Conservation (phyloP, 1,284 basidiomycete species). For the Meira nashicola region DNA sequence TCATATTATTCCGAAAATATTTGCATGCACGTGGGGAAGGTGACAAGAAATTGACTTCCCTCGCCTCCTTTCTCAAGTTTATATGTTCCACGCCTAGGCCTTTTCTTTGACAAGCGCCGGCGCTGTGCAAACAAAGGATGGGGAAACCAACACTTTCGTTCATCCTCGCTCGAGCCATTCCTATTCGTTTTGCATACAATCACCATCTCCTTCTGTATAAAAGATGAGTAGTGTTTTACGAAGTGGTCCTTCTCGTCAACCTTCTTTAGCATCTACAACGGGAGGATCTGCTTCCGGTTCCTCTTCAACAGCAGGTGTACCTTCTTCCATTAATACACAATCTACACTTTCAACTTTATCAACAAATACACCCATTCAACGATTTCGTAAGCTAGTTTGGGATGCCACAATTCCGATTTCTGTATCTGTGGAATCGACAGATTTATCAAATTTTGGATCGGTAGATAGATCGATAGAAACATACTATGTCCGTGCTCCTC, state of each 20-base stretch:
- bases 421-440: conserved; percentile 23
- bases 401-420: conserved; percentile 34
- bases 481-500: conserved; percentile 33
- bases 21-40: too few relatives aligned
- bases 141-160: too few relatives aligned
- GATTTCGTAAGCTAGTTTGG: conserved; percentile 33
- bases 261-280: background rate
- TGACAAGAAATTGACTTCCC: too few relatives aligned
- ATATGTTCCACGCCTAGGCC: too few relatives aligned
- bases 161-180: too few relatives aligned
- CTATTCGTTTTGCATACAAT: too few relatives aligned
- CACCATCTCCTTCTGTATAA: too few relatives aligned
- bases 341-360: background rate
- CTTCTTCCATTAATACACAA: background rate
- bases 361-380: background rate
- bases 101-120: too few relatives aligned
- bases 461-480: conserved; percentile 21
- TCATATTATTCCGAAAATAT: too few relatives aligned
- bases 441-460: conserved; percentile 23
- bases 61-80: too few relatives aligned
- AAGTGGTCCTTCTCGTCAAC: conserved; percentile 1
- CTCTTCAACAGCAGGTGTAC: background rate
- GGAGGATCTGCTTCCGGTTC: background rate
- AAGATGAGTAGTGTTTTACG: background rate
- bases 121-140: too few relatives aligned